These are phyloP conservation scores for Aspergillus sergii DNA, from an alignment of 2,329 filamentous ascomycete genomes.

Conservation along the genomic window DNA sequence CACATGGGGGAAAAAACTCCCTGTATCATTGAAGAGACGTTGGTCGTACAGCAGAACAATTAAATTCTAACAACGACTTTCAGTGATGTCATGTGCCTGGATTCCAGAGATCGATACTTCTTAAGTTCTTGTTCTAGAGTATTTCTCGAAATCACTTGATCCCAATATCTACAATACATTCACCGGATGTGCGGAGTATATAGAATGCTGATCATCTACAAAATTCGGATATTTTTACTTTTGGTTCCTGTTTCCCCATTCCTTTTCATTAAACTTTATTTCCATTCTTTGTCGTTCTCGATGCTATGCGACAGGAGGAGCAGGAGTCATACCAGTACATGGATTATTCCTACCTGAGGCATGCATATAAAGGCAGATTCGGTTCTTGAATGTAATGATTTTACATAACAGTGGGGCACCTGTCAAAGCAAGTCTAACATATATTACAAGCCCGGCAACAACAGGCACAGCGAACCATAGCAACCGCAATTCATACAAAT, in stretches of 20 bases:
- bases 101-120: neutral
- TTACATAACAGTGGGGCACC: constrained; percentile 6
- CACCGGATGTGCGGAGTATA: neutral
- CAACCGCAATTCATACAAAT: neutral
- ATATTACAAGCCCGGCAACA: neutral
- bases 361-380: neutral
- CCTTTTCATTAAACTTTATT: neutral
- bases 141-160: neutral
- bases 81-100: neutral
- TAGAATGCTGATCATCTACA: neutral
- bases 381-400: neutral
- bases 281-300: neutral
- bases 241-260: neutral
- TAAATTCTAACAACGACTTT: neutral
- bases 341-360: neutral
- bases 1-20: neutral
- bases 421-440: constrained; percentile 2
- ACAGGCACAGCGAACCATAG: neutral
- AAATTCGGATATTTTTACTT: neutral
- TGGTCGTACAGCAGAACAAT: constrained; percentile 1
- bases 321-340: neutral
- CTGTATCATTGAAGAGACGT: neutral
- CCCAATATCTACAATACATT: neutral
- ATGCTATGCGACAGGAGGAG: neutral
- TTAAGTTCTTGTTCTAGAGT: no score